These are phyloP conservation scores for Neurospora sp. DNA, from an alignment of 495 filamentous ascomycete genomes.

Conservation along the genomic window DNA sequence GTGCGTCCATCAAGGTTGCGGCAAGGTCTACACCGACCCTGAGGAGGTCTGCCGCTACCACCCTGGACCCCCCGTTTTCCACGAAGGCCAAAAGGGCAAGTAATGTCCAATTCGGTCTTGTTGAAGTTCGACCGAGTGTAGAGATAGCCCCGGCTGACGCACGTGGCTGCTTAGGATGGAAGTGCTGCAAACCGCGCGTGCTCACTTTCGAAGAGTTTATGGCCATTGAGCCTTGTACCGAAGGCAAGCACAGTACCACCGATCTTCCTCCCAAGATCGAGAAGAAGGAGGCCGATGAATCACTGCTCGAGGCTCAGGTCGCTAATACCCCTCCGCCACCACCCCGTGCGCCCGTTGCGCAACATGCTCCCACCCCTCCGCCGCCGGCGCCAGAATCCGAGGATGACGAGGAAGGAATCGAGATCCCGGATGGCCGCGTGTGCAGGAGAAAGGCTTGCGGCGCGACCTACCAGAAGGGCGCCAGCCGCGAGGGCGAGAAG, in stretches of 20 bases:
- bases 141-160: not conserved
- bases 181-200: conserved; percentile 97
- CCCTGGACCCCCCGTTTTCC: conserved; percentile 88
- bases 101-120: conserved; percentile 7
- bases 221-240: conserved; percentile 84
- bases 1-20: conserved; percentile 94
- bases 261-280: conserved; percentile 51
- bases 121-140: not conserved
- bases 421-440: conserved; percentile 58
- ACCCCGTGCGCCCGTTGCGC: conserved; percentile 39
- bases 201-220: conserved; percentile 99
- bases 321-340: conserved; percentile 30
- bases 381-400: conserved; percentile 71
- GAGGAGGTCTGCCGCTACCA: conserved; percentile 87
- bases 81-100: conserved; percentile 97
- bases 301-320: conserved; percentile 22
- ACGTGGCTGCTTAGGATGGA: conserved; percentile 66
- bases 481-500: conserved; percentile 57
- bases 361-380: conserved; percentile 48
- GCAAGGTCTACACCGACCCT: conserved; percentile 73
- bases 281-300: conserved; percentile 34
- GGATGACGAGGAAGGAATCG: conserved; percentile 65
- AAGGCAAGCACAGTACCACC: conserved; percentile 82
- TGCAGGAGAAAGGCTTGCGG: conserved; percentile 75
- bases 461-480: conserved; percentile 46